Percentiles rank a stretch among this genome's conserved stretches.
These are phyloP conservation scores for Lyophyllum semitale DNA, from an alignment of 768 basidiomycete genomes.

Conservation along the genomic window DNA sequence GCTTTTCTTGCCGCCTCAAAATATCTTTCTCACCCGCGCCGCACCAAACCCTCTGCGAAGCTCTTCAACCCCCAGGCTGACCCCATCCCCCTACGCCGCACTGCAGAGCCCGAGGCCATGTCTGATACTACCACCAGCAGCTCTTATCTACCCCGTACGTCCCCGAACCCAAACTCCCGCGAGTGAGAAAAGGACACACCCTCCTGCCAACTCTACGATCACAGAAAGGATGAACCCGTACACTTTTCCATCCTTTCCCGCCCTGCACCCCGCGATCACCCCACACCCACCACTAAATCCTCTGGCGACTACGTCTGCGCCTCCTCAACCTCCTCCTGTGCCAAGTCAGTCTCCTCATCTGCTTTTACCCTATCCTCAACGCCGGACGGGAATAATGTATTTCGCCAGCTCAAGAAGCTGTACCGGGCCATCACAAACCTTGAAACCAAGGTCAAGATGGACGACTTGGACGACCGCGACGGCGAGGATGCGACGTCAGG, in stretches of 20 bases:
- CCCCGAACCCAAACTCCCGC: no score
- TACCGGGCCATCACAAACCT: constrained; percentile 83
- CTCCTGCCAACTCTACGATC: constrained; percentile 78
- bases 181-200: constrained; percentile 31
- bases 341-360: constrained; percentile 66
- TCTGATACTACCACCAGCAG: constrained; percentile 61
- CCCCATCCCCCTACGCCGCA: constrained; percentile 58
- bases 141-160: constrained; percentile 44
- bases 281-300: constrained; percentile 56
- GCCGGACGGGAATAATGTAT: constrained; percentile 67
- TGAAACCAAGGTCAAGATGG: constrained; percentile 72
- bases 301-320: constrained; percentile 77
- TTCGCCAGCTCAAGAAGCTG: constrained; percentile 79
- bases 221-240: constrained; percentile 88
- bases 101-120: constrained; percentile 63
- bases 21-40: background rate
- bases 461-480: constrained; percentile 55
- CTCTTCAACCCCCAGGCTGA: constrained; percentile 78
- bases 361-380: constrained; percentile 76
- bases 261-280: no score
- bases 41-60: constrained; percentile 38
- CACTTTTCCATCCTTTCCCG: constrained; percentile 74
- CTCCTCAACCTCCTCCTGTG: constrained; percentile 75
- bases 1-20: no score
- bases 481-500: constrained; percentile 33